Evolutionary conservation across 1,284 basidiomycete species (phyloP), one percentile per base, ranked within the genome.

Genomic region (Cryptococcus sp.): DNA sequence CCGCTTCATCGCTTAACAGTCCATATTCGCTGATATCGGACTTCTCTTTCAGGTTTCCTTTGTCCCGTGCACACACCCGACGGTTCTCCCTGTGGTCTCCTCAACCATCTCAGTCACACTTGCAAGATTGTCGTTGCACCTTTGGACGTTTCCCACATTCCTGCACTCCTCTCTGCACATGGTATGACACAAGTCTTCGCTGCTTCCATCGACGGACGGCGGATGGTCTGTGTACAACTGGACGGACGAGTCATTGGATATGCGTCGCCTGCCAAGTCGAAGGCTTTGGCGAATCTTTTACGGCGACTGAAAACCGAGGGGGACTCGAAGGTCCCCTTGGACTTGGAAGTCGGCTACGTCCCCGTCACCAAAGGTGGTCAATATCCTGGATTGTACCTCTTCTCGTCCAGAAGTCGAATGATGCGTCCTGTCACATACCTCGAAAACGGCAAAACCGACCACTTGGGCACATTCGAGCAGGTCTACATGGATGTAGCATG

Each of bases 11-110:
- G 19, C 38, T 22, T n/a, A 6, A 30, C 19, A 22, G 41, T 13
- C 5, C 7, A 51, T 1, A 19, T 30, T 7, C 11, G 52, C 61
- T 65, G 54, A 65, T 40, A 11, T 46, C 10, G 10, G 23, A 48
- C 19, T 50, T 55, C 20, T 57, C 42, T 16, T 54, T 19, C 55
- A 91, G 90, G 95, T 56, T 99, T 99, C 83, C 81, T 99, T 11
- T 99, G 96, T 72, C 96, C 96, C 17, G 96, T 99, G 8, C 96
- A 99, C 77, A 99, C 96, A 2, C 96, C 96, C 27, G 96, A 99
- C 82, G 96, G 96, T 67, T 86, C 93, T 23, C 96, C 96, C 11
- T 99, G 96, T 79, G 96, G 96, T 78, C 85, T 99, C 27, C 85
- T 99, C 60, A 99, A 99, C 79, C 96, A 99, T 77, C 85, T 99